Base-by-base conservation (phyloP, 2,329 filamentous ascomycete species). In the Onygenales sp. region DNA sequence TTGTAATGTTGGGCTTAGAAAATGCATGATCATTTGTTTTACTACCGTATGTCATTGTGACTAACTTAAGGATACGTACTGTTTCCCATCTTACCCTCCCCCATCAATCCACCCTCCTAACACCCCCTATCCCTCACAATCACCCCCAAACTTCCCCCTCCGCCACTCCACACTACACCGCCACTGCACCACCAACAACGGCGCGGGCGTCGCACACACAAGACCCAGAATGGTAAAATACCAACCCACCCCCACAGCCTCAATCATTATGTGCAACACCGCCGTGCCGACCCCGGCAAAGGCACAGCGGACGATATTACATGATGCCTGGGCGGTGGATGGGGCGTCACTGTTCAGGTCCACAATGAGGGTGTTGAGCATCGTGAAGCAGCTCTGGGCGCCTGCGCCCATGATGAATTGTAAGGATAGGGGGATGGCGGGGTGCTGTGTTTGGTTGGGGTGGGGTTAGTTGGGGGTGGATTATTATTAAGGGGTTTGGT, bases 401-500 rank as follows among this genome's bases (percentile, higher is more conserved):
- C 21, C 14, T 8, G 11, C 11, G 17, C 54, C 54, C 11, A 35
- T 44, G 32, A 55, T 21, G 10, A 50, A 41, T 45, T 56, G 54
- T 11, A 59, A 8, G n/a, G 51, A 38, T 14, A 58, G 31, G 13
- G 56, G 54, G 11, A 54, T 49, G n/a, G 51, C 50, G 31, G 57
- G 42, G 38, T 56, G 48, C 57, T 59, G 41, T 8, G 32, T 41
- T 38, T n/a, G 13, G 32, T 52, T 33, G 27, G 44, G 8, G 14
- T 13, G 45, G 10, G 27, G 7, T 10, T 27, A 27, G 21, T 27
- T 27, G 21, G 21, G 21, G 21, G 3, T 27, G 21, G 21, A 27
- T 27, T 27, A 5, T 27, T 27, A 5, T 27, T 27, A 27, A 27
- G 21, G 21, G 21, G 21, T 27, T 27, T 27, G 31, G n/a, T 36